A percentile compares a stretch with the other conserved stretches of the same genome.
These are phyloP conservation scores for Russula olivacea DNA, from an alignment of 768 basidiomycete species.

Conservation along the genomic window DNA sequence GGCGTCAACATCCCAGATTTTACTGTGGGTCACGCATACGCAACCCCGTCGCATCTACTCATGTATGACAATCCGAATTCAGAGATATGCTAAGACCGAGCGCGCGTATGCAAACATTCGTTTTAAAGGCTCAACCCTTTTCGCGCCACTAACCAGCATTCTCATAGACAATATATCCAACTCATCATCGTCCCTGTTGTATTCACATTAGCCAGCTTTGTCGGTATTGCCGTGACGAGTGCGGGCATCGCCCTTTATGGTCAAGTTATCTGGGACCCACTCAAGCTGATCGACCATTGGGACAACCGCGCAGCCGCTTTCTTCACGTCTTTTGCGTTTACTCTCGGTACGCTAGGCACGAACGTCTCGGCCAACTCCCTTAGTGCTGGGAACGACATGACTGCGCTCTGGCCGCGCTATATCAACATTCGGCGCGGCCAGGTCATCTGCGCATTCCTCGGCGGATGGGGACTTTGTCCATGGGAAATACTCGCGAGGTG, in stretches of 20 bases:
- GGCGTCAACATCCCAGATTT: conserved; percentile 85
- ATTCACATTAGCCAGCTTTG: conserved; percentile 72
- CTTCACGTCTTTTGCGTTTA: conserved; percentile 72
- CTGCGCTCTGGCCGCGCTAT: conserved; percentile 66
- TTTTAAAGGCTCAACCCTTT: neutral
- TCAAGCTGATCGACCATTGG: conserved; percentile 71
- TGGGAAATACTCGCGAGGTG: conserved; percentile 72
- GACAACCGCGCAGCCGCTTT: conserved; percentile 82
- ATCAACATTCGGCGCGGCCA: conserved; percentile 77
- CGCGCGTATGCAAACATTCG: conserved; percentile 41
- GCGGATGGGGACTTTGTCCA: conserved; percentile 80
- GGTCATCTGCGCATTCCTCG: conserved; percentile 70
- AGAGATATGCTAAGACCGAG: conserved; percentile 71
- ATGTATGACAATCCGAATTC: neutral
- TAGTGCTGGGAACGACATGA: conserved; percentile 79
- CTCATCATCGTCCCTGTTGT: conserved; percentile 67
- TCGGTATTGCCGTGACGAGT: conserved; percentile 76
- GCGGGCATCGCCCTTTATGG: conserved; percentile 72
- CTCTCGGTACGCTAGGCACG: conserved; percentile 62
- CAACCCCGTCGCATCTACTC: neutral
- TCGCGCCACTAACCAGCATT: neutral
- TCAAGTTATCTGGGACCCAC: conserved; percentile 63
- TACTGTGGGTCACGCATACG: conserved; percentile 38
- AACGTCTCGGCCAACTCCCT: conserved; percentile 71
- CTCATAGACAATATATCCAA: conserved; percentile 62